A percentile compares a stretch with the other conserved stretches of the same genome.
phyloP scores from a whole-genome alignment of 805 yeast species.

The Huiozyma sinensis region DNA sequence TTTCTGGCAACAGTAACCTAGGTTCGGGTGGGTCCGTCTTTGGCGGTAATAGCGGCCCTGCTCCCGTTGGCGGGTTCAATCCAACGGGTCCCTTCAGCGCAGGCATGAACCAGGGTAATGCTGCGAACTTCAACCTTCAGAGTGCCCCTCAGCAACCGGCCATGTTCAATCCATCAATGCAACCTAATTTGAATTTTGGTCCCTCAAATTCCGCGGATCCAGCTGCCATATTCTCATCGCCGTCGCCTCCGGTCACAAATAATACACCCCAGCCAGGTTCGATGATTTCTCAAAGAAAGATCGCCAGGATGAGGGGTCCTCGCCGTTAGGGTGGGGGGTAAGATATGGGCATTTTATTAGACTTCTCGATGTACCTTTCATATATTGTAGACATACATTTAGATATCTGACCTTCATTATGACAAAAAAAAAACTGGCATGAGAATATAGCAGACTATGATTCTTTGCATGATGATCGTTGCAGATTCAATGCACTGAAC shows the following conservation, averaged over 20 bases:
- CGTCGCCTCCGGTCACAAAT: conserved; percentile 1
- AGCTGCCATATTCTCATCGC: conserved; percentile 15
- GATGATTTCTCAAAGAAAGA: conserved; percentile 8
- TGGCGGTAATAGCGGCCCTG: background rate
- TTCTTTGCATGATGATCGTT: no score
- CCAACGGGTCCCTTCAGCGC: no score
- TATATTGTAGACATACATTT: background rate
- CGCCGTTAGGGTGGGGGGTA: conserved; percentile 5
- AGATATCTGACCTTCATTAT: no score
- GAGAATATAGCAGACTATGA: no score
- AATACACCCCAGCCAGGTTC: conserved; percentile 3
- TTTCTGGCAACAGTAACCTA: background rate
- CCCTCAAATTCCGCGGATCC: conserved; percentile 11
- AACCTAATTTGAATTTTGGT: conserved; percentile 22
- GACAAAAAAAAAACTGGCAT: no score
- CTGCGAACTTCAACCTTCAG: no score
- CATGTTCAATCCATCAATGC: conserved; percentile 14
- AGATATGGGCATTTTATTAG: no score
- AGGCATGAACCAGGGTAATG: no score
- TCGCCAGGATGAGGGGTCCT: conserved; percentile 26
- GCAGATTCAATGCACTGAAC: no score
- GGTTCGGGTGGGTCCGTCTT: conserved; percentile 8
- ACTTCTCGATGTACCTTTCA: no score
- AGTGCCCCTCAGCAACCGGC: no score
- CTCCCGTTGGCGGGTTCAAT: no score